Conservation (phyloP, 495 filamentous ascomycete genomes). For the Tuber aestivum region DNA sequence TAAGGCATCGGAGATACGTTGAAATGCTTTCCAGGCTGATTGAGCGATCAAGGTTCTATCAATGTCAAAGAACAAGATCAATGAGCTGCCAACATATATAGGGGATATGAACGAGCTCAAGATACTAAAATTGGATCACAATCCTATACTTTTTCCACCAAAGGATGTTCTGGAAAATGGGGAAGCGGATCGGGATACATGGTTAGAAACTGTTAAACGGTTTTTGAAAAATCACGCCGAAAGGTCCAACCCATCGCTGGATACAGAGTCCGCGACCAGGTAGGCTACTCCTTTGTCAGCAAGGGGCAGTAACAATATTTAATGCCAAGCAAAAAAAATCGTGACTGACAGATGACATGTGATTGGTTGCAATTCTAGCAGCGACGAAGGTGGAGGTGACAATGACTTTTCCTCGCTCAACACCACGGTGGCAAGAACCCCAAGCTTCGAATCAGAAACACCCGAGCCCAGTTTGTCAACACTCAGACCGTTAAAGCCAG, state of each 20-base stretch:
- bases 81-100: slow-evolving; percentile 70
- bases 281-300: slow-evolving; percentile 43
- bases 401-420: slow-evolving; percentile 41
- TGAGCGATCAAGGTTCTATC: slow-evolving; percentile 56
- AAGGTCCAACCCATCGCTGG: slow-evolving; percentile 49
- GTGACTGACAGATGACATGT: slow-evolving; percentile 5
- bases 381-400: slow-evolving; percentile 47
- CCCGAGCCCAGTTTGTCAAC: slow-evolving; percentile 15
- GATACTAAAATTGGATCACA: slow-evolving; percentile 79
- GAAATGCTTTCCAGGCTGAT: slow-evolving; percentile 11
- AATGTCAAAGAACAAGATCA: slow-evolving; percentile 77
- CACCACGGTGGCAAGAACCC: slow-evolving; percentile 31
- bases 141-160: slow-evolving; percentile 68
- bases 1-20: not conserved
- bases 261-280: slow-evolving; percentile 61
- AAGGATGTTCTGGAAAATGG: slow-evolving; percentile 51
- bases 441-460: slow-evolving; percentile 28
- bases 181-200: slow-evolving; percentile 34
- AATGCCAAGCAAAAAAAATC: slow-evolving; percentile 11
- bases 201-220: slow-evolving; percentile 59
- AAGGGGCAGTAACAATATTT: slow-evolving; percentile 34
- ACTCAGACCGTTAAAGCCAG: slow-evolving; percentile 20
- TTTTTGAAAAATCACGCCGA: slow-evolving; percentile 61
- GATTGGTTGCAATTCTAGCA: slow-evolving; percentile 44
- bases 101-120: slow-evolving; percentile 84